Percentiles rank a stretch among this genome's conserved stretches.
These are phyloP conservation scores for Pyrus betulifolia DNA, from an alignment of 306 rosid genomes.

Conservation along the genomic window DNA sequence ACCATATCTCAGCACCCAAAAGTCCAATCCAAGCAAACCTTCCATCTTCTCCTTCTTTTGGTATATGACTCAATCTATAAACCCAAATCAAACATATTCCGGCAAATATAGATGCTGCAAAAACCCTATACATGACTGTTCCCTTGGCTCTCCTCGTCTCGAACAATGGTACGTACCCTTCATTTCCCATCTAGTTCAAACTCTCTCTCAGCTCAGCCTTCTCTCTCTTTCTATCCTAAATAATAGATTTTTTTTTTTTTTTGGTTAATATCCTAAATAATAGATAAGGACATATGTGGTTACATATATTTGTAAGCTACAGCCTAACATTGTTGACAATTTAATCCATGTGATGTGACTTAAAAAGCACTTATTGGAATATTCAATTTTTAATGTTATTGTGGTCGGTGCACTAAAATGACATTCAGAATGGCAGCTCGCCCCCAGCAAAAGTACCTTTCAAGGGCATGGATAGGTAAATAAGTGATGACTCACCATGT, in stretches of 20 bases:
- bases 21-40: slow-evolving; percentile 55
- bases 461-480: too few relatives aligned
- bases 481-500: too few relatives aligned
- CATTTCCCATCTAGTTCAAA: slow-evolving; percentile 5
- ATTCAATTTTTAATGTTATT: too few relatives aligned
- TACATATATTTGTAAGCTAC: neutral
- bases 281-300: neutral
- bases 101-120: slow-evolving; percentile 37
- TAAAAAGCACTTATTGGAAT: too few relatives aligned
- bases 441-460: too few relatives aligned
- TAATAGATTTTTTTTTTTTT: neutral
- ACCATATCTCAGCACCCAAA: slow-evolving; percentile 56
- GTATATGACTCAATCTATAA: slow-evolving; percentile 44
- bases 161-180: slow-evolving; percentile 30
- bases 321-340: too few relatives aligned
- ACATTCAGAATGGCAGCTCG: too few relatives aligned
- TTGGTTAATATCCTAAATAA: too few relatives aligned
- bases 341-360: too few relatives aligned
- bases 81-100: slow-evolving; percentile 60
- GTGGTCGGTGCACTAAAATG: too few relatives aligned
- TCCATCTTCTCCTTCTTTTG: slow-evolving; percentile 21
- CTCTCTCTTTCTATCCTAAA: neutral
- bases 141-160: slow-evolving; percentile 47
- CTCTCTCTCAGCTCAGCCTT: neutral
- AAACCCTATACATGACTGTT: slow-evolving; percentile 31